Base-by-base conservation (phyloP, 306 rosid species). In the Malus domestica region DNA sequence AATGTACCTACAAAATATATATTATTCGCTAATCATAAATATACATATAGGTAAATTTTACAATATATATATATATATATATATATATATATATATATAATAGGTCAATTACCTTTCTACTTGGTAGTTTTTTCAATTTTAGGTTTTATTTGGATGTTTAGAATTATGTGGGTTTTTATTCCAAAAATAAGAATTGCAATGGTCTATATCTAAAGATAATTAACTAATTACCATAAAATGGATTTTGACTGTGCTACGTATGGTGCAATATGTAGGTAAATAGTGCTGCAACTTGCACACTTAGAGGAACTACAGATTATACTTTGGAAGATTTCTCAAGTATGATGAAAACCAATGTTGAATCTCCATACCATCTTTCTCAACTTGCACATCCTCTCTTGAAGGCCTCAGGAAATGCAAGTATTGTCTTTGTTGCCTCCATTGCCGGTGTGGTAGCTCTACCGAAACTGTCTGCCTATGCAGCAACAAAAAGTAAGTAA, bases 401-500 rank as follows among this genome's bases (percentile, higher is more conserved):
- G 54, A 87, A 87, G 58, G 87, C 88, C 55, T 87, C 89, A 45
- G 79, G 71, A 51, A 67, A 71, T 57, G 91, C 72, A 44, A 87
- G 82, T 54, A 78, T 83, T 68, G 86, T 87, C 0, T 87, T 87
- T 75, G 12, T 87, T 12, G 82, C 89, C 44, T 88, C 91, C 0
- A 22, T 85, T 10, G 87, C 91, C 2, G 91, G 89, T 19, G n/a
- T 74, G 4, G 83, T 25, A 25, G 87, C 90, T 52, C 6, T 80
- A 0, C 91, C 95, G n/a, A 8, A 19, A 32, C 6, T 42, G 10
- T 82, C 91, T n/a, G 64, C 80, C 44, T 87, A 89, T 80, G 86
- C 84, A 13, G 89, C 92, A 30, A 81, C 93, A 32, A 93, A 88
- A 87, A 93, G 97, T 81, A 1, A 93, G 97, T 81, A 1, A 32